phyloP scores from a whole-genome alignment of 78 protist genomes.

The Tieghemostelium lacteum region DNA sequence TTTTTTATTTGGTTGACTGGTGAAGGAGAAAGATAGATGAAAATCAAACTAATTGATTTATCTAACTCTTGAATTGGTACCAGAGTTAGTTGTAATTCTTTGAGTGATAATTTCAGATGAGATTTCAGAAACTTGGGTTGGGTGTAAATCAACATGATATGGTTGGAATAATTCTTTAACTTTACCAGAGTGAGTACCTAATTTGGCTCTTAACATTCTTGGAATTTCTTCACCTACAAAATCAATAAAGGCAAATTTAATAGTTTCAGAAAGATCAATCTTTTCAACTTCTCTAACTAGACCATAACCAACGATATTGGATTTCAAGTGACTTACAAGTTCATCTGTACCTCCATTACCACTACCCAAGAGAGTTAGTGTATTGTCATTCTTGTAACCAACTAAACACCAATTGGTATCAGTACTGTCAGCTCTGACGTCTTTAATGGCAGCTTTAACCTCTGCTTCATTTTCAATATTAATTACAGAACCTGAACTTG shows the following conservation, averaged over 20 bases:
- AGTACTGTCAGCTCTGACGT: slow-evolving; percentile 52
- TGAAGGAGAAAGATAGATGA: too few species aligned
- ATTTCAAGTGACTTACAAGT: slow-evolving; percentile 17
- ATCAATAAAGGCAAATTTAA: slow-evolving; percentile 64
- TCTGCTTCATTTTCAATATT: slow-evolving; percentile 5
- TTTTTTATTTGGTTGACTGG: not conserved
- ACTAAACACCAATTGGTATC: slow-evolving; percentile 66
- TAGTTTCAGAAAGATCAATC: slow-evolving; percentile 69
- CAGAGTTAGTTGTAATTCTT: slow-evolving; percentile 34
- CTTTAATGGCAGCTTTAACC: slow-evolving; percentile 34
- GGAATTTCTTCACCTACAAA: slow-evolving; percentile 77
- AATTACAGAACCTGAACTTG: slow-evolving; percentile 15
- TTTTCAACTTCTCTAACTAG: slow-evolving; percentile 56
- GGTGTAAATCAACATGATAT: slow-evolving; percentile 77
- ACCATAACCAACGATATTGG: slow-evolving; percentile 69
- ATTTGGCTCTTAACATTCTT: slow-evolving; percentile 83
- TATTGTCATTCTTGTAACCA: slow-evolving; percentile 56
- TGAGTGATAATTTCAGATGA: slow-evolving; percentile 9
- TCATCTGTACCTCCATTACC: slow-evolving; percentile 76
- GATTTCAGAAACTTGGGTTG: slow-evolving; percentile 15
- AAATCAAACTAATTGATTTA: too few species aligned
- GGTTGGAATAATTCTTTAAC: slow-evolving; percentile 71
- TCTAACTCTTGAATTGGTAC: slow-evolving; percentile 52
- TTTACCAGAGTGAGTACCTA: slow-evolving; percentile 74
- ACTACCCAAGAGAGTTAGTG: slow-evolving; percentile 13